Evolutionary conservation across 2,329 filamentous ascomycete species (phyloP).

Genomic region (Pseudogymnoascus sp.): DNA sequence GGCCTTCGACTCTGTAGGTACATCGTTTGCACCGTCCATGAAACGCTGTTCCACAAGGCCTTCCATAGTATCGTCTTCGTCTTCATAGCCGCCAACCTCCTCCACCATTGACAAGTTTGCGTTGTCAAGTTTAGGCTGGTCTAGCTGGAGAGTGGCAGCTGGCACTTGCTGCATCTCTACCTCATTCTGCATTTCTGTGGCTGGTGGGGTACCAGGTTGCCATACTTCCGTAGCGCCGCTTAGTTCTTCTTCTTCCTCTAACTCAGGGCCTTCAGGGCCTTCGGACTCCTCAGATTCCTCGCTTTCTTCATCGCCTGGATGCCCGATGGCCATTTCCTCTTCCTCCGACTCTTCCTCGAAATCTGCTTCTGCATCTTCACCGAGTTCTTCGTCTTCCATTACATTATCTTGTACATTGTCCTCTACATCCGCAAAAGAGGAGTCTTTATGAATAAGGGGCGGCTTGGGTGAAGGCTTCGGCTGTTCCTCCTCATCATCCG

Average conservation of each 20-base stretch:
- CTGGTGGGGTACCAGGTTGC: neutral
- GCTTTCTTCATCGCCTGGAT: constrained; percentile 10
- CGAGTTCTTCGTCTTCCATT: neutral
- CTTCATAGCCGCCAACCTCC: neutral
- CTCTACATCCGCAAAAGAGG: neutral
- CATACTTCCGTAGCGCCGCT: neutral
- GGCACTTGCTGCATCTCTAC: neutral
- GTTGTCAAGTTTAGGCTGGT: neutral
- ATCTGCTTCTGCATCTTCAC: constrained; percentile 1
- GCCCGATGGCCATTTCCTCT: constrained; percentile 11
- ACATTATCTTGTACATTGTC: neutral
- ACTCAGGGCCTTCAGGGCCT: neutral
- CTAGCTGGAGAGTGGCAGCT: neutral
- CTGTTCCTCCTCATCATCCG: constrained; percentile 26
- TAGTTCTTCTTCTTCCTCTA: neutral
- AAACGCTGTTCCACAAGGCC: constrained; percentile 6
- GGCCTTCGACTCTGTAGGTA: neutral
- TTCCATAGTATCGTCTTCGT: constrained; percentile 5
- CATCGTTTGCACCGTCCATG: constrained; percentile 20
- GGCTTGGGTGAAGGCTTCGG: neutral
- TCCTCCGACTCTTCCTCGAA: neutral
- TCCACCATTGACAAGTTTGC: neutral
- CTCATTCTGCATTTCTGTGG: neutral
- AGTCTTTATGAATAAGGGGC: neutral
- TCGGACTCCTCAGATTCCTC: constrained; percentile 5